Conservation (phyloP, 163 green algal genomes). For the Smithsoniella earleae region DNA sequence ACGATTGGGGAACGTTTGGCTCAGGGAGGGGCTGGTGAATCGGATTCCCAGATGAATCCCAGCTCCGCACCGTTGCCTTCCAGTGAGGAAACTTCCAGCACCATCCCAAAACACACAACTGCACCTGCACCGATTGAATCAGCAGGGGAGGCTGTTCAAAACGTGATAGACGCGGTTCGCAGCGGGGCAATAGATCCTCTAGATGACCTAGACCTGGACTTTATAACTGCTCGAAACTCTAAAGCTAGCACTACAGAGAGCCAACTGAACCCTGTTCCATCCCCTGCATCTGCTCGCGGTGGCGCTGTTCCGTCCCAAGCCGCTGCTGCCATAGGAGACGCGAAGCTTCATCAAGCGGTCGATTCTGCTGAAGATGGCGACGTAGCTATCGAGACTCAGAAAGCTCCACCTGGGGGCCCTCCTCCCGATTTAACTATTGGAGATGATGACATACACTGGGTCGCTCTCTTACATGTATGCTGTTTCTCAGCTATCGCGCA, state of each 20-base stretch:
- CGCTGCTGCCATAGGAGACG: neutral
- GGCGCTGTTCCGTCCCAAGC: no score
- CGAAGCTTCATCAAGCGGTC: neutral
- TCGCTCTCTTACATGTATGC: constrained; percentile 51
- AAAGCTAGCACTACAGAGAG: no score
- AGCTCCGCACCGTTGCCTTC: no score
- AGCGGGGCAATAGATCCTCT: neutral
- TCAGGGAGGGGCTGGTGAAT: no score
- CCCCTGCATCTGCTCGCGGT: neutral
- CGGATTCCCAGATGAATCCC: no score
- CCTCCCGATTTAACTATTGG: constrained; percentile 50
- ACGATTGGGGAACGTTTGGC: no score
- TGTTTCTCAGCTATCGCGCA: neutral
- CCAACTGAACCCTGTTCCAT: no score
- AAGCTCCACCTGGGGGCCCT: constrained; percentile 32
- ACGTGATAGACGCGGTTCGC: neutral
- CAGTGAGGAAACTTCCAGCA: no score
- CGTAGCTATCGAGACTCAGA: constrained; percentile 30
- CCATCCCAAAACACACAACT: no score
- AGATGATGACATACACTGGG: constrained; percentile 73
- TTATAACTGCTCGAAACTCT: no score
- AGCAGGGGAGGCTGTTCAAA: no score
- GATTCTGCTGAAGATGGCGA: neutral
- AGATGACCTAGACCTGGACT: neutral
- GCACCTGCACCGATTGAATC: no score